Conservation (phyloP, 2,329 filamentous ascomycete genomes). For the Trichoderma harzianum region DNA sequence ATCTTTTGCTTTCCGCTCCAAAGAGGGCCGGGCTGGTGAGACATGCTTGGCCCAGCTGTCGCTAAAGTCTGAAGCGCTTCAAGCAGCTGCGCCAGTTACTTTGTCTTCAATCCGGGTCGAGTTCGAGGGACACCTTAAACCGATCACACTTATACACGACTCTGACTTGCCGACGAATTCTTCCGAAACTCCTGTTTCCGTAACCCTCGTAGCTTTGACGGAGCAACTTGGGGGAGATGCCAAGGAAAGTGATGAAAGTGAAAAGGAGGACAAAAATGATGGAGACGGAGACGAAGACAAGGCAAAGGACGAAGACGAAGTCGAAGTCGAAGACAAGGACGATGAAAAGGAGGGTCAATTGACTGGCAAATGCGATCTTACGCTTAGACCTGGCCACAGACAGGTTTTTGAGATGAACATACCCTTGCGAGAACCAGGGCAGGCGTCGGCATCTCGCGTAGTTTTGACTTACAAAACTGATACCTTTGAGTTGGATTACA, state of each 20-base stretch:
- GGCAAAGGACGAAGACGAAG: background rate
- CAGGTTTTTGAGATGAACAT: slow-evolving; percentile 69
- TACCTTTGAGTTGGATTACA: slow-evolving; percentile 65
- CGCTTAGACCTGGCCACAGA: slow-evolving; percentile 62
- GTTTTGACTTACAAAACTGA: slow-evolving; percentile 61
- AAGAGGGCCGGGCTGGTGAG: slow-evolving; percentile 61
- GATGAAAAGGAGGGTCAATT: slow-evolving; percentile 39
- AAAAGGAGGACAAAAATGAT: slow-evolving; percentile 4
- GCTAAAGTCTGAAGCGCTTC: slow-evolving; percentile 54
- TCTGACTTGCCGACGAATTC: slow-evolving; percentile 8
- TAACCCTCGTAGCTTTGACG: slow-evolving; percentile 29
- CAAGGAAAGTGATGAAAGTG: background rate
- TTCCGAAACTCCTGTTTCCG: slow-evolving; percentile 15
- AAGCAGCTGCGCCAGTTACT: slow-evolving; percentile 48
- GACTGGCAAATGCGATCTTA: slow-evolving; percentile 59
- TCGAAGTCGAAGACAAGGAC: slow-evolving; percentile 21
- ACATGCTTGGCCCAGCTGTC: slow-evolving; percentile 55
- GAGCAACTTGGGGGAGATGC: slow-evolving; percentile 27
- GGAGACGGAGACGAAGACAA: background rate
- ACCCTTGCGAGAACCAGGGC: slow-evolving; percentile 77
- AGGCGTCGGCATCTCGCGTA: slow-evolving; percentile 63
- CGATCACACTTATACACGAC: slow-evolving; percentile 49
- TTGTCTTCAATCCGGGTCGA: slow-evolving; percentile 51
- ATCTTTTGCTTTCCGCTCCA: slow-evolving; percentile 55
- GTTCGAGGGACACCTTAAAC: slow-evolving; percentile 57